Base-by-base conservation (phyloP, 305 asterid species). In the Fraxinus sp. region DNA sequence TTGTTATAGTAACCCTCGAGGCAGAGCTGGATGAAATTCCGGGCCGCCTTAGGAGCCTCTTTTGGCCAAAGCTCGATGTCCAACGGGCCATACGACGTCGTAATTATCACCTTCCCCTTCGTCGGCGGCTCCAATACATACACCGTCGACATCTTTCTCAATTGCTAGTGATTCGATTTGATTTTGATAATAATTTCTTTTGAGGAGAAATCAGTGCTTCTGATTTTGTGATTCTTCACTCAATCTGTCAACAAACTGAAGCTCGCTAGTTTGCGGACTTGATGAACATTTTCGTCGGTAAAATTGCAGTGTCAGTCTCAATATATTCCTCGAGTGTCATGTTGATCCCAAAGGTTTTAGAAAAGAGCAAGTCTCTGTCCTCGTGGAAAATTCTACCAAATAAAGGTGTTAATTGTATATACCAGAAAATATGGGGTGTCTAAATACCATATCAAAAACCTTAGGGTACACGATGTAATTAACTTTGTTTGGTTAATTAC, bases 51-150 rank as follows among this genome's bases (percentile, higher is more conserved):
- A 0, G 99, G 99, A 32, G 98, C 98, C 85, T 96, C 98, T 84
- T 94, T 96, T 5, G 99, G 99, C 99, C 98, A 96, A 2, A 96
- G 93, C 88, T 96, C 99, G 79, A 96, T 92, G 90, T 96, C 99
- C 64, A 96, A 46, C 8, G 99, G 94, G 20, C 99, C 99, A 79
- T 89, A 91, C 76, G 95, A 90, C 81, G 99, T 96, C 83, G 92
- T 91, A 68, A 95, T 7, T 36, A 94, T 83, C 80, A 95, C 96
- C 85, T 95, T 95, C 82, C 99, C 99, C 85, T 89, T 93, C 87
- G 99, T 95, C 89, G 99, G 98, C 85, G 99, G 99, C 86, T 96
- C 99, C 87, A 94, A 86, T 13, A 96, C 97, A 83, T 96, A 94
- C 64, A 93, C 88, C 86, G 99, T 90, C 92, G 99, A 96, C 99